Conservation (phyloP, 345 rosid species). For the Mercurialis annua region DNA sequence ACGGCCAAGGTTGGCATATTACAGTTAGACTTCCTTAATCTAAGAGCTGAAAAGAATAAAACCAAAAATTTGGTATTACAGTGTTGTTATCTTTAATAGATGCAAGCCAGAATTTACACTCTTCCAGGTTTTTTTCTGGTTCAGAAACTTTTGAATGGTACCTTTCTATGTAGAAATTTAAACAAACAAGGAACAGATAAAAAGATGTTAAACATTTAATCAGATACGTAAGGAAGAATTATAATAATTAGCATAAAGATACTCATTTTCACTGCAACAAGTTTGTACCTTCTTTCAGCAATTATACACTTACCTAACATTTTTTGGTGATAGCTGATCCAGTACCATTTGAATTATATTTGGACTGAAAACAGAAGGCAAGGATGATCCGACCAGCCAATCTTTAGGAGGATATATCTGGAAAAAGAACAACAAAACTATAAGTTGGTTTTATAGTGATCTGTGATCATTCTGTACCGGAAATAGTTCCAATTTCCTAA, state of each 20-base stretch:
- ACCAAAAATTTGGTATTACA: background rate
- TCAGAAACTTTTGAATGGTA: background rate
- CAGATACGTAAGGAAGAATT: background rate
- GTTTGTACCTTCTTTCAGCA: conserved; percentile 1
- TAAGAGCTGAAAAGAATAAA: background rate
- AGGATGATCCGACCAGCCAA: conserved; percentile 78
- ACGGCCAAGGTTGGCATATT: background rate
- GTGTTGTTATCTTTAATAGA: background rate
- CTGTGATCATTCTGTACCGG: conserved; percentile 6
- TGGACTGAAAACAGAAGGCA: conserved; percentile 69
- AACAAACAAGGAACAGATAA: background rate
- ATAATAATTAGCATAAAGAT: background rate
- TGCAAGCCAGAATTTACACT: background rate
- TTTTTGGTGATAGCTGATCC: conserved; percentile 63
- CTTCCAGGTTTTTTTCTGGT: background rate
- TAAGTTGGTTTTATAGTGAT: background rate
- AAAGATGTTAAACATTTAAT: background rate
- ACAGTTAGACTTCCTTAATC: background rate
- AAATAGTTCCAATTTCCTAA: background rate
- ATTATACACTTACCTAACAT: conserved; percentile 54
- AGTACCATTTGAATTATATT: conserved; percentile 49
- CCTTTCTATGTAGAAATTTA: background rate
- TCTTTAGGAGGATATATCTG: conserved; percentile 74
- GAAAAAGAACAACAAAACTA: conserved; percentile 8
- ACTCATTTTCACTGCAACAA: background rate